Conservation (phyloP, 169 alveolate species). For the Eimeria maxima region DNA sequence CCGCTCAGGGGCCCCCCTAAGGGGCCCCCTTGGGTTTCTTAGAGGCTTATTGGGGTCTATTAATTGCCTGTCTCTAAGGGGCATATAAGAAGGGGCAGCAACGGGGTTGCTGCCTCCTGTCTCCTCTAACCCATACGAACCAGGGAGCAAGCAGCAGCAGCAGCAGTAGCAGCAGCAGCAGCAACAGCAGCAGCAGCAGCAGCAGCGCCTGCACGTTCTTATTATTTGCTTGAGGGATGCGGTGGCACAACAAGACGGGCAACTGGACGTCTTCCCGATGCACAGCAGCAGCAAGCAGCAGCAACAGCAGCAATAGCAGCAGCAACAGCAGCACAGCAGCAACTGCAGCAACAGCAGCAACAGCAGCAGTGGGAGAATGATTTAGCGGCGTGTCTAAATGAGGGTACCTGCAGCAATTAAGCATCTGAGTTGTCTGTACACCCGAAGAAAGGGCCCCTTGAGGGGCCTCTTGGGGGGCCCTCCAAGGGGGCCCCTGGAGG, state of each 20-base stretch:
- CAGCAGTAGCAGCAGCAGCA: not conserved
- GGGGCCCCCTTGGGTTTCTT: not conserved
- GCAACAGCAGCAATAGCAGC: not conserved
- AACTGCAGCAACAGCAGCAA: not conserved
- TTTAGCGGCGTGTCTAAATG: too few species aligned
- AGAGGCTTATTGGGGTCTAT: not conserved
- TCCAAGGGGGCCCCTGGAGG: too few species aligned
- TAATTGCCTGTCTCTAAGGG: not conserved
- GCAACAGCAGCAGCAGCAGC: not conserved
- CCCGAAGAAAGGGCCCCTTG: too few species aligned
- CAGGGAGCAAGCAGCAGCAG: slow-evolving; percentile 8
- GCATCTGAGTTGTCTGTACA: too few species aligned
- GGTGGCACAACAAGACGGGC: not conserved
- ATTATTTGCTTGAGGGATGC: not conserved
- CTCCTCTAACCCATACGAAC: too few species aligned
- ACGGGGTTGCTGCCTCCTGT: too few species aligned
- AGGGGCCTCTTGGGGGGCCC: too few species aligned
- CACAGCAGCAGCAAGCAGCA: not conserved
- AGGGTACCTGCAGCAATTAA: too few species aligned
- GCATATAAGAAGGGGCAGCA: too few species aligned
- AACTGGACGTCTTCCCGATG: not conserved
- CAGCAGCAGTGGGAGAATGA: not conserved
- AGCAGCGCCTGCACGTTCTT: not conserved
- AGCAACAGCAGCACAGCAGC: too few species aligned
- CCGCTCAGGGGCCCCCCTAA: not conserved